phyloP scores from a whole-genome alignment of 441 rosid species.

The Mallotus repandus region DNA sequence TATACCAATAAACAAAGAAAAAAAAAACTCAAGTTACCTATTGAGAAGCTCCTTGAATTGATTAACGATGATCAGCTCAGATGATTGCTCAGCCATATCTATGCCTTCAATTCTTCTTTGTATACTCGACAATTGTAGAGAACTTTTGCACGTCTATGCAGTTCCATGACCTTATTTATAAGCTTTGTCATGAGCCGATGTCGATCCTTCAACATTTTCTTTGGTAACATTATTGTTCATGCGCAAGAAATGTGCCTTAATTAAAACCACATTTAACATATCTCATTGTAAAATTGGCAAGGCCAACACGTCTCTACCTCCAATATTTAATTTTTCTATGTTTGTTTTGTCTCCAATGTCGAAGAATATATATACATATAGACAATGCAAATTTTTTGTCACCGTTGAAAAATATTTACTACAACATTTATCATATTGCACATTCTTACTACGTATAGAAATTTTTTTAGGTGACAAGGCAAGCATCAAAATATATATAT shows the following conservation, averaged over 20 bases:
- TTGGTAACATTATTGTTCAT: background rate
- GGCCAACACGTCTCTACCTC: background rate
- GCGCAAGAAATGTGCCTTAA: background rate
- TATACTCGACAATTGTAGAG: too few species aligned
- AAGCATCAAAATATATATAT: too few species aligned
- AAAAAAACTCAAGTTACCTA: background rate
- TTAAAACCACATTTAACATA: too few species aligned
- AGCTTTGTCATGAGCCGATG: background rate
- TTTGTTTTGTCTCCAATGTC: too few species aligned
- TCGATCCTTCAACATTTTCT: background rate
- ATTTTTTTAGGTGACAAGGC: too few species aligned
- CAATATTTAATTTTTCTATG: too few species aligned
- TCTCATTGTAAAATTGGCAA: background rate
- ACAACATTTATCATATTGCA: too few species aligned
- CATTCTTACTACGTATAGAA: background rate
- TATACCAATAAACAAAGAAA: too few species aligned
- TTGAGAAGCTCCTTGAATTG: background rate
- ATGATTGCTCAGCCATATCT: conserved; percentile 2
- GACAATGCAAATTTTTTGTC: too few species aligned
- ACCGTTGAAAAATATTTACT: too few species aligned
- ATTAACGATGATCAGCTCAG: background rate
- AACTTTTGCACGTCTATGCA: too few species aligned
- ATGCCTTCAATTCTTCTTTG: background rate
- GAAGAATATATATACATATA: too few species aligned
- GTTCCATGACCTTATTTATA: background rate